phyloP scores from a whole-genome alignment of 805 yeast species.

The Wickerhamiella occidentalis region DNA sequence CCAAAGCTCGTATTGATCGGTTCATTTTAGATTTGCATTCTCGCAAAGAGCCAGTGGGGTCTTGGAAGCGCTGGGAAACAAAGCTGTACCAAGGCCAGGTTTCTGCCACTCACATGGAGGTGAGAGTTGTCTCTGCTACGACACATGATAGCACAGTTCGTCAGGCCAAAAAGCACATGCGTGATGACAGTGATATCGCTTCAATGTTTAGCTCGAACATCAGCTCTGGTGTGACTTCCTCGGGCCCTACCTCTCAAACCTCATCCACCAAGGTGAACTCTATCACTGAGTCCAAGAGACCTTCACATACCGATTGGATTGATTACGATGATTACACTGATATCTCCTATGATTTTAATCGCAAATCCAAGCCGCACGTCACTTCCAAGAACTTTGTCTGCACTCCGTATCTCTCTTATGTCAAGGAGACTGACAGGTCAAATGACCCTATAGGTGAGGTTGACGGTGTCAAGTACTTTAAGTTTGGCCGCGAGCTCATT shows the following conservation, averaged over 20 bases:
- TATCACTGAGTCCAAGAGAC: constrained; percentile 3
- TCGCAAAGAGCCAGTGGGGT: constrained; percentile 31
- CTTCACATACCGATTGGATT: constrained; percentile 40
- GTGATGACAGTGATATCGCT: constrained; percentile 17
- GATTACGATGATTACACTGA: constrained; percentile 70
- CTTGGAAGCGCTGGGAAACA: constrained; percentile 34
- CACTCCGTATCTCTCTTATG: constrained; percentile 59
- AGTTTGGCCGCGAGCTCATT: constrained; percentile 43
- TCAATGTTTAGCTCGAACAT: constrained; percentile 8
- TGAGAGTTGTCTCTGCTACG: constrained; percentile 51
- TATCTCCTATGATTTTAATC: constrained; percentile 33
- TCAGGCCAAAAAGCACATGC: constrained; percentile 22
- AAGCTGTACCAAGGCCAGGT: constrained; percentile 57
- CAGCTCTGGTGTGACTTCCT: constrained; percentile 13
- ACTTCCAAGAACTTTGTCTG: constrained; percentile 48
- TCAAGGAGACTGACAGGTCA: constrained; percentile 44
- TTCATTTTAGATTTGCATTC: constrained; percentile 60
- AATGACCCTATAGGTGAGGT: constrained; percentile 28
- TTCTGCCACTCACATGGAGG: constrained; percentile 54
- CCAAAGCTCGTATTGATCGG: constrained; percentile 46
- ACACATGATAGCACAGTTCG: constrained; percentile 42
- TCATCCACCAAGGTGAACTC: constrained; percentile 16
- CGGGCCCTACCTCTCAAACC: constrained; percentile 17
- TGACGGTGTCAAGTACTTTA: constrained; percentile 25
- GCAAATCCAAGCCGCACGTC: constrained; percentile 29